Evolutionary conservation across 1,284 basidiomycete species (phyloP).

Genomic region (Singerocomus inundabilis): DNA sequence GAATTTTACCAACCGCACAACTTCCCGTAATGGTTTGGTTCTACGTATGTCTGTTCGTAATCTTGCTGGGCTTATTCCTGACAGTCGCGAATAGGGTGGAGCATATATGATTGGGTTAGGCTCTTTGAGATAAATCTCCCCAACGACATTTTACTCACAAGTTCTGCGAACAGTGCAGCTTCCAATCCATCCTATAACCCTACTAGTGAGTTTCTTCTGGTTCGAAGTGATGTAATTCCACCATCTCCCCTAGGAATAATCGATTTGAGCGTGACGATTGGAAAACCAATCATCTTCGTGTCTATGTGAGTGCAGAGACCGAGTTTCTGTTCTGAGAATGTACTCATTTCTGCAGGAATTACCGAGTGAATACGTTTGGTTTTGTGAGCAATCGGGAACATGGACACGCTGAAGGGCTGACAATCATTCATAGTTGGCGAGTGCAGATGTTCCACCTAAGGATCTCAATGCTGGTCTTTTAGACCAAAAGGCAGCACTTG

Average conservation of each 20-base stretch:
- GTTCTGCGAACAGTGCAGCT: conserved; percentile 10
- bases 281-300: conserved; percentile 22
- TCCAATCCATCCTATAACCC: conserved; percentile 18
- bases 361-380: conserved; percentile 20
- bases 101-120: conserved; percentile 16
- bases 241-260: conserved; percentile 12
- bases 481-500: conserved; percentile 56
- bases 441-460: conserved; percentile 43
- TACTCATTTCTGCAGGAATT: conserved; percentile 13
- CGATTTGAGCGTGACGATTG: conserved; percentile 5
- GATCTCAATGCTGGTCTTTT: conserved; percentile 56
- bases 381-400: conserved; percentile 9
- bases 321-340: not conserved
- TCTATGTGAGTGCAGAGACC: conserved; percentile 11
- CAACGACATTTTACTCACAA: not conserved
- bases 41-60: conserved; percentile 10
- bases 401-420: not conserved
- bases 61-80: not conserved
- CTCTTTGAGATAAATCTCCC: not conserved
- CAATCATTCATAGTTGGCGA: conserved; percentile 43
- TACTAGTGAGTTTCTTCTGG: conserved; percentile 4
- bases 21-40: conserved; percentile 26
- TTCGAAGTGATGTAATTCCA: not conserved
- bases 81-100: conserved; percentile 14
- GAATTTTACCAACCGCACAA: not conserved